Evolutionary conservation across 1,284 basidiomycete species (phyloP), one percentile per base, ranked within the genome.

Genomic region (Ceraceosorus guamensis): DNA sequence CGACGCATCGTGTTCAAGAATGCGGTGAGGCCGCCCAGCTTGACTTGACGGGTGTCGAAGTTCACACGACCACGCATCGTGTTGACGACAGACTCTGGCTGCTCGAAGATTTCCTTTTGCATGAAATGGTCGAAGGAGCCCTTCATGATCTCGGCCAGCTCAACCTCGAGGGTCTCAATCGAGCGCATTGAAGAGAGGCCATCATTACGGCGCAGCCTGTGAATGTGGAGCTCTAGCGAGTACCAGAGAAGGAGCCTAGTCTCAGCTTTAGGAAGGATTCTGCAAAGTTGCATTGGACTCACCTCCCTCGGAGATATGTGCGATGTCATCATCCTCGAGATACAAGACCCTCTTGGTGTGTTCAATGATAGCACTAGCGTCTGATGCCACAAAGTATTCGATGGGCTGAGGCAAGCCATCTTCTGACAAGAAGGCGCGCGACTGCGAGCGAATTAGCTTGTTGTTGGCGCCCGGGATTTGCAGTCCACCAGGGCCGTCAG

Each of bases 31-130:
- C 95, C 95, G 78, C 95, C 95, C 50, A 98, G 86, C 24, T 88
- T 96, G 77, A 98, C 88, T 63, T 83, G 83, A 78, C 89, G 85
- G 56, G 83, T 85, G 78, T 98, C 95, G 77, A 99, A 99, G 84
- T 96, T 98, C 82, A 99, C 89, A 71, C 95, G 90, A 64, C 95
- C 95, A 84, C 95, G 89, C 95, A 99, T 99, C 52, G 95, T 99
- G 84, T 99, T 99, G 79, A 98, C 91, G 67, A 98, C 95, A 48
- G 91, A 96, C 77, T 99, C 95, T 60, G 93, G 95, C 80, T 99
- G 95, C 78, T 99, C 95, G 83, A 95, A 98, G 75, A 99, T 98
- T 79, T 99, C 95, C 82, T 99, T 98, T 79, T 98, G 93, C 95
- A 99, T 98, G 79, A 99, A 99, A 79, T 95, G 92, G 77, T 93